Evolutionary conservation across 1,139 yeast genomes (phyloP), one percentile per base, ranked within the genome.

Genomic region (Blastobotrys proliferans): DNA sequence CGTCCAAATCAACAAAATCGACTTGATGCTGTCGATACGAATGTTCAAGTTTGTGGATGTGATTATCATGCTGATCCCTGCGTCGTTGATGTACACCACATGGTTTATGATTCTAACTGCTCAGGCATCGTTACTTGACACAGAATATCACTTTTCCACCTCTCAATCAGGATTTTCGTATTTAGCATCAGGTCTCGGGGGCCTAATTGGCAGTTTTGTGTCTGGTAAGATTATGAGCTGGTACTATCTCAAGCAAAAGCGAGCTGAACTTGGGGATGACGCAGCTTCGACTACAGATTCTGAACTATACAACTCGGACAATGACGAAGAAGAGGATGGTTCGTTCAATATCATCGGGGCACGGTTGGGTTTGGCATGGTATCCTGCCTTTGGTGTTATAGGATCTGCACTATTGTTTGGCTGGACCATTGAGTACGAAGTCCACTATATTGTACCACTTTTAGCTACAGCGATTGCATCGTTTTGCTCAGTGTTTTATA

Each of bases 31-130:
- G 50, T 67, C 48, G 63, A 63, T 22, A 65, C 68, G 54, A 45
- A 67, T 50, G 50, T 54, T 45, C 10, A 31, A 47, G 16, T 58
- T 62, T 40, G 47, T 51, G 39, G 69, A 67, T 18, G 65, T 73
- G 6, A 44, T 69, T 6, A 51, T 75, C 20, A 48, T 62, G 16
- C 51, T 73, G 16, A 41, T 79, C 2, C 83, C 86, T 0, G 74
- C 77, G 2, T 78, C 85, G 0, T 50, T 84, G 6, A 76, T 77
- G 48, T 83, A 78, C 57, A 70, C 87, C 0, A 64, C 76, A 3
- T 84, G 90, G 88, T 76, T 81, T n/a, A 72, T 81, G 64, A 69
- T 77, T 28, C 70, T 81, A 46, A 82, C 94, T 0, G 73, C 86
- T 0, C 61, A 82, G 44, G 74, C 90, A 0, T 73, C 83, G 0